Percentiles rank a stretch among this genome's conserved stretches.
phyloP scores from a whole-genome alignment of 2,329 filamentous ascomycete species.

The Blumeriella jaapii region DNA sequence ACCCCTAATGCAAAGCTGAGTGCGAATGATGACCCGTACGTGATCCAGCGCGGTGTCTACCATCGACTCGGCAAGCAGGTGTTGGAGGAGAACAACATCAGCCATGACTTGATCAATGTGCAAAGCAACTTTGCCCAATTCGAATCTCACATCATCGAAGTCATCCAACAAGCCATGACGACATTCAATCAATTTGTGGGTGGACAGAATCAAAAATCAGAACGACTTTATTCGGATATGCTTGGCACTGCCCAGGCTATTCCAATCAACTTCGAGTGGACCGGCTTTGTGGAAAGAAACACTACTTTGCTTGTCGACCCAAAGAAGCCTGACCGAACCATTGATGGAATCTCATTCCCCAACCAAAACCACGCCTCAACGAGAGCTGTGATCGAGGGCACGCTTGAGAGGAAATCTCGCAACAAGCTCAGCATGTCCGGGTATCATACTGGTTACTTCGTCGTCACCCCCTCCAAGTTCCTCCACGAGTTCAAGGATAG shows the following conservation, averaged over 20 bases:
- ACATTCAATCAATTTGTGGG: slow-evolving; percentile 73
- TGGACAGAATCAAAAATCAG: slow-evolving; percentile 71
- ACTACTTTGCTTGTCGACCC: slow-evolving; percentile 66
- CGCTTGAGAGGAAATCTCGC: slow-evolving; percentile 80
- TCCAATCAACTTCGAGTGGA: slow-evolving; percentile 83
- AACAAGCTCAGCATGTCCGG: slow-evolving; percentile 67
- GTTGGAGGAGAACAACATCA: slow-evolving; percentile 89
- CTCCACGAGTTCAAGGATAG: slow-evolving; percentile 95
- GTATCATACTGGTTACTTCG: slow-evolving; percentile 76
- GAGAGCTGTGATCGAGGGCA: slow-evolving; percentile 74
- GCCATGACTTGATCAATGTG: slow-evolving; percentile 81
- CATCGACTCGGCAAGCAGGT: slow-evolving; percentile 85
- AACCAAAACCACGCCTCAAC: slow-evolving; percentile 79
- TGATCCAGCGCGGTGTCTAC: slow-evolving; percentile 69
- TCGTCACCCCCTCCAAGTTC: slow-evolving; percentile 77
- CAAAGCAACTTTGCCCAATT: slow-evolving; percentile 84
- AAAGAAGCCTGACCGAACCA: slow-evolving; percentile 57
- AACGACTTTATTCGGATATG: slow-evolving; percentile 75
- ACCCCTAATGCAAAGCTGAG: slow-evolving; percentile 60
- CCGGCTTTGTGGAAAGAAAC: slow-evolving; percentile 65
- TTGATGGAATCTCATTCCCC: slow-evolving; percentile 68
- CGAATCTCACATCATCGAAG: slow-evolving; percentile 73
- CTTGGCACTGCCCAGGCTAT: slow-evolving; percentile 65
- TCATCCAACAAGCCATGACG: slow-evolving; percentile 70
- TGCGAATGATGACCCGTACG: slow-evolving; percentile 73